Percentiles rank a stretch among this genome's conserved stretches.
Evolutionary conservation across 1,139 yeast genomes (phyloP).

Genomic region (Diutina sp.): DNA sequence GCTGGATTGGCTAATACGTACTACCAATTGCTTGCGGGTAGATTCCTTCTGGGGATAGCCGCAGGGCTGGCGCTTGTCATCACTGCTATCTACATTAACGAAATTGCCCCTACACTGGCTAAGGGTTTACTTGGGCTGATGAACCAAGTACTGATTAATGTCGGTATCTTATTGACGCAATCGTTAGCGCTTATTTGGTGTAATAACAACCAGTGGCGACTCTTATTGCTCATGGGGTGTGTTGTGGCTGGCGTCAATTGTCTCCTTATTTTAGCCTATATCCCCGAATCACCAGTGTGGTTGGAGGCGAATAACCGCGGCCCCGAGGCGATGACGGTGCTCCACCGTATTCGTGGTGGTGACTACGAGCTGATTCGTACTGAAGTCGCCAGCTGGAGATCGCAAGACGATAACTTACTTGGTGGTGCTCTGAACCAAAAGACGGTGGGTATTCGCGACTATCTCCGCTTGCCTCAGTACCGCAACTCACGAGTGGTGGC

Average conservation of each 20-base stretch:
- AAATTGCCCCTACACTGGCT: slow-evolving; percentile 54
- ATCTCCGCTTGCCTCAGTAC: slow-evolving; percentile 39
- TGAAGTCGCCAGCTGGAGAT: slow-evolving; percentile 28
- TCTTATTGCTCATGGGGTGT: slow-evolving; percentile 47
- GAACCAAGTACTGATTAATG: slow-evolving; percentile 75
- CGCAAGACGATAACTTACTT: slow-evolving; percentile 3
- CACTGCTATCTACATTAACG: slow-evolving; percentile 71
- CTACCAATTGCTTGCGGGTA: slow-evolving; percentile 41
- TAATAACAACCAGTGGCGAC: slow-evolving; percentile 58
- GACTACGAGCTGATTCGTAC: slow-evolving; percentile 21
- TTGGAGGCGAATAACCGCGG: slow-evolving; percentile 26
- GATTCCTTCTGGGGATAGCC: slow-evolving; percentile 70
- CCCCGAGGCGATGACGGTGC: slow-evolving; percentile 20
- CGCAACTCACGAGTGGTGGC: slow-evolving; percentile 51
- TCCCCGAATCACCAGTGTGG: slow-evolving; percentile 87
- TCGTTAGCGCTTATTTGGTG: slow-evolving; percentile 58
- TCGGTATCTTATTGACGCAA: slow-evolving; percentile 77
- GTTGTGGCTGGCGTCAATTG: slow-evolving; percentile 39
- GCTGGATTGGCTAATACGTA: slow-evolving; percentile 41
- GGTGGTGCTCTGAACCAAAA: slow-evolving; percentile 2
- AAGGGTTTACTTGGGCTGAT: slow-evolving; percentile 77
- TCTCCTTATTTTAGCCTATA: slow-evolving; percentile 23
- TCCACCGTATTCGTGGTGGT: slow-evolving; percentile 30
- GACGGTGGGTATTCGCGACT: slow-evolving; percentile 21
- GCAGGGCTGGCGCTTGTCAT: slow-evolving; percentile 84